Evolutionary conservation across 176 grass and related monocot species (phyloP).

Genomic region (Paspalum vaginatum): DNA sequence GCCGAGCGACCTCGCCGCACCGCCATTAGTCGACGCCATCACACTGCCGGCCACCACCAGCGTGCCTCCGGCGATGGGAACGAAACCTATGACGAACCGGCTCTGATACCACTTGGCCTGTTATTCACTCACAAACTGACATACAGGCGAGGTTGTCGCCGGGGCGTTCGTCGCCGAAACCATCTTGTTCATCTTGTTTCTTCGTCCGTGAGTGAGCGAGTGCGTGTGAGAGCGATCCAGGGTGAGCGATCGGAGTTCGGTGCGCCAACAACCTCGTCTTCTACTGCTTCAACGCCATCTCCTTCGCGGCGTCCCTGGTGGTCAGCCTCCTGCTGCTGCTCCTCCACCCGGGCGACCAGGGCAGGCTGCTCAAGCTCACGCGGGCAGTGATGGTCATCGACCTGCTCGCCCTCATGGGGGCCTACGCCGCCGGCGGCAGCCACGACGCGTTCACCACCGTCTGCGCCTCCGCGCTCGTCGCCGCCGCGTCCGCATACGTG

Average conservation of each 20-base stretch:
- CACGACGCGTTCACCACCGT: background rate
- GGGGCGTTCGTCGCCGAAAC: too few species aligned
- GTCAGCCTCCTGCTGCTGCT: constrained; percentile 9
- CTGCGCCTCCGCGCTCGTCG: background rate
- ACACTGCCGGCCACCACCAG: background rate
- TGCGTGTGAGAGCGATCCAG: too few species aligned
- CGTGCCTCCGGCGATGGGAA: too few species aligned
- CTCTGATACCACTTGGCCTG: too few species aligned
- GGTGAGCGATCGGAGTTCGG: too few species aligned
- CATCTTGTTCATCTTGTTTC: too few species aligned
- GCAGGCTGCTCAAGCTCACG: background rate
- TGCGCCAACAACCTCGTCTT: constrained; percentile 18
- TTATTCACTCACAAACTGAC: too few species aligned
- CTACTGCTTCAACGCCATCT: background rate
- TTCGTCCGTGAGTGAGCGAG: too few species aligned
- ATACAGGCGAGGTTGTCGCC: too few species aligned
- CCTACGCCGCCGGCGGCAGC: constrained; percentile 1
- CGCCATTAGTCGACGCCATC: too few species aligned
- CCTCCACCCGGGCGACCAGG: background rate
- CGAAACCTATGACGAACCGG: too few species aligned
- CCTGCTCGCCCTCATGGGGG: constrained; percentile 18
- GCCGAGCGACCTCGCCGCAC: too few species aligned
- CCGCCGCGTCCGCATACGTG: background rate
- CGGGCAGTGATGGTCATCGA: background rate
- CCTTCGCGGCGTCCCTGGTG: background rate